Evolutionary conservation across 2,329 filamentous ascomycete species (phyloP).

Genomic region (Aspergillus novofumigatus): DNA sequence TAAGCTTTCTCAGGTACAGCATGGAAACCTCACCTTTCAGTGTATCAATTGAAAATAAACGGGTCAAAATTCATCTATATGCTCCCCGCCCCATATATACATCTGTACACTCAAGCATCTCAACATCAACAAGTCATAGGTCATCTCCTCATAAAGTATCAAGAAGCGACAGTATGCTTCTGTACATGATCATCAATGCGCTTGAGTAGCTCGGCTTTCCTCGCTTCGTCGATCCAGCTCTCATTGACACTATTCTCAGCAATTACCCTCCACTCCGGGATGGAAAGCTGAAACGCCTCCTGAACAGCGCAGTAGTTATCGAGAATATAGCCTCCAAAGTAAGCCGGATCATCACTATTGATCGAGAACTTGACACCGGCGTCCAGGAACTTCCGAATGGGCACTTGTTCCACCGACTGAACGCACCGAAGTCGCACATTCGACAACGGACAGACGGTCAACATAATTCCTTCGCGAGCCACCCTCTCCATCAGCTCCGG

Average conservation of each 20-base stretch:
- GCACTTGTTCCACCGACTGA: constrained; percentile 50
- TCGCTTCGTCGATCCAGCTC: constrained; percentile 63
- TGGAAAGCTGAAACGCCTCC: constrained; percentile 60
- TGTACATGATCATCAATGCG: constrained; percentile 30
- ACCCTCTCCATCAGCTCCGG: constrained; percentile 55
- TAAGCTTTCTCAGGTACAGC: neutral
- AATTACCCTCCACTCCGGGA: constrained; percentile 65
- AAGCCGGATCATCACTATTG: constrained; percentile 71
- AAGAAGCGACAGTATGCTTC: constrained; percentile 14
- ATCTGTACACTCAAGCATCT: neutral
- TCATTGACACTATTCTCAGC: constrained; percentile 59
- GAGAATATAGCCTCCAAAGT: constrained; percentile 71
- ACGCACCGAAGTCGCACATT: constrained; percentile 64
- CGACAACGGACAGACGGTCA: constrained; percentile 70
- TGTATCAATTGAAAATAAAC: neutral
- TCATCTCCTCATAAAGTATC: neutral
- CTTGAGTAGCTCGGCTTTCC: constrained; percentile 57
- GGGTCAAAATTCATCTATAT: neutral
- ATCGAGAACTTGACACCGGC: constrained; percentile 64
- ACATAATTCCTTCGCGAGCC: constrained; percentile 53
- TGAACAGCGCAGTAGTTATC: constrained; percentile 75
- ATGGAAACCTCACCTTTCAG: neutral
- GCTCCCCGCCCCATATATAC: neutral
- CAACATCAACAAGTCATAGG: neutral
- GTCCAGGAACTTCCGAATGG: constrained; percentile 61